Percentiles rank a stretch among this genome's conserved stretches.
Conservation (phyloP, 495 filamentous ascomycete genomes). For the Chaetomidium leptoderma region DNA sequence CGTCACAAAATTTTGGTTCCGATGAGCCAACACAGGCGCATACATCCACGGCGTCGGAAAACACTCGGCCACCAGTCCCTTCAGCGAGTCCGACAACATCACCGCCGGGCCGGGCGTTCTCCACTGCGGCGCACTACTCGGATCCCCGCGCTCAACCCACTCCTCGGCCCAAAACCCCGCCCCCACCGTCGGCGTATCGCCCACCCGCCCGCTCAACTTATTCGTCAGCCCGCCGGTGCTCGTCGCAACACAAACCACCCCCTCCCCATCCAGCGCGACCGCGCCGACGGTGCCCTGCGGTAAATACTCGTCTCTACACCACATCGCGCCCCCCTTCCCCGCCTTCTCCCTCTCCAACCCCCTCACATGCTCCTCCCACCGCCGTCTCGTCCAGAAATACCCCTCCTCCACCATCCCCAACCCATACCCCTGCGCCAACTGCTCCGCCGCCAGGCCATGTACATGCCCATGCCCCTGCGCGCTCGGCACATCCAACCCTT, state of each 20-base stretch:
- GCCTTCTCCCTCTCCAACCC: conserved; percentile 55
- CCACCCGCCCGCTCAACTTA: conserved; percentile 78
- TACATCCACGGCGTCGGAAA: conserved; percentile 43
- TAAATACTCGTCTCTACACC: conserved; percentile 56
- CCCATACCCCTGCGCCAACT: conserved; percentile 60
- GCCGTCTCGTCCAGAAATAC: conserved; percentile 74
- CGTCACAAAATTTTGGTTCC: conserved; percentile 15
- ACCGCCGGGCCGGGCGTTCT: conserved; percentile 34
- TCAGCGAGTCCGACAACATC: conserved; percentile 38
- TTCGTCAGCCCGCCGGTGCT: conserved; percentile 88
- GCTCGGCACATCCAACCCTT: conserved; percentile 36
- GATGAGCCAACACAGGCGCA: conserved; percentile 21
- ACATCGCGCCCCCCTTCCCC: conserved; percentile 33
- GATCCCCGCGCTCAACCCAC: conserved; percentile 51
- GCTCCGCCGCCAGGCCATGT: conserved; percentile 62
- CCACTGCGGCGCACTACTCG: conserved; percentile 3
- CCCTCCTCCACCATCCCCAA: conserved; percentile 59
- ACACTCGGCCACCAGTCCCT: conserved; percentile 49
- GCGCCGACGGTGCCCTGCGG: conserved; percentile 83
- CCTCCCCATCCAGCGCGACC: conserved; percentile 69
- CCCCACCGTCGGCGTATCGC: conserved; percentile 81
- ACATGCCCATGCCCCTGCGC: conserved; percentile 65
- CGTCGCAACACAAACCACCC: conserved; percentile 72
- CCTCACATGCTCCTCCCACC: conserved; percentile 78
- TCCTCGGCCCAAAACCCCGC: conserved; percentile 90